phyloP scores from a whole-genome alignment of 768 basidiomycete genomes.

The Trametes cubensis region DNA sequence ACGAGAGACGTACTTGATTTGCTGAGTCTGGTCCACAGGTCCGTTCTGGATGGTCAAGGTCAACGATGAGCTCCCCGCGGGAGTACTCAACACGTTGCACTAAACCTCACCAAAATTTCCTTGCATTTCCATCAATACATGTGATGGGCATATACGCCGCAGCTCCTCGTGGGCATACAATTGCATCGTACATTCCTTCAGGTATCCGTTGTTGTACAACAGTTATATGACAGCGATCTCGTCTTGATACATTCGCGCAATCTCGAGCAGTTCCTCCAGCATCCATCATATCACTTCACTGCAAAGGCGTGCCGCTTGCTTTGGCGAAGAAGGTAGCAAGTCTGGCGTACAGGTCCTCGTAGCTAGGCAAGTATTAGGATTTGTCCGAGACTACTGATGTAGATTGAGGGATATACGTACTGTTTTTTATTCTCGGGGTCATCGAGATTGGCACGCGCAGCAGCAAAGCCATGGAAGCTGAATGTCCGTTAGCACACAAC shows the following conservation, averaged over 20 bases:
- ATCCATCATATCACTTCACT: neutral
- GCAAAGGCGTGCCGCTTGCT: conserved; percentile 20
- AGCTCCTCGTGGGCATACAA: too few relatives aligned
- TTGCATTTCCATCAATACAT: too few relatives aligned
- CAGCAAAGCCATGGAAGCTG: conserved; percentile 68
- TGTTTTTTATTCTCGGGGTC: conserved; percentile 60
- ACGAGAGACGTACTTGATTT: neutral
- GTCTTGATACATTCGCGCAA: neutral
- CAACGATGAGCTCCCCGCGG: conserved; percentile 26
- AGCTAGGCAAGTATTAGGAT: conserved; percentile 33
- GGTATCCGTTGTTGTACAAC: too few relatives aligned
- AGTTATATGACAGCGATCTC: too few relatives aligned
- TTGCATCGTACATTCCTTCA: too few relatives aligned
- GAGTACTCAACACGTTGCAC: conserved; percentile 25
- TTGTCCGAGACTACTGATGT: neutral
- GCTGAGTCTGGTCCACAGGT: conserved; percentile 40
- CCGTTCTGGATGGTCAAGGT: conserved; percentile 78
- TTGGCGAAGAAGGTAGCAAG: conserved; percentile 52
- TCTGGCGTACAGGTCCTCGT: conserved; percentile 58
- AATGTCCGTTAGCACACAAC: neutral
- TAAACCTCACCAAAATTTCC: conserved; percentile 5
- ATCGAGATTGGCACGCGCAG: conserved; percentile 59
- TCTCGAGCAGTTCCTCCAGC: neutral
- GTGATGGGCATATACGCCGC: too few relatives aligned
- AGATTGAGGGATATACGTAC: conserved; percentile 35